Evolutionary conservation across 1,139 yeast genomes (phyloP).

Genomic region (Protomyces pachydermus): DNA sequence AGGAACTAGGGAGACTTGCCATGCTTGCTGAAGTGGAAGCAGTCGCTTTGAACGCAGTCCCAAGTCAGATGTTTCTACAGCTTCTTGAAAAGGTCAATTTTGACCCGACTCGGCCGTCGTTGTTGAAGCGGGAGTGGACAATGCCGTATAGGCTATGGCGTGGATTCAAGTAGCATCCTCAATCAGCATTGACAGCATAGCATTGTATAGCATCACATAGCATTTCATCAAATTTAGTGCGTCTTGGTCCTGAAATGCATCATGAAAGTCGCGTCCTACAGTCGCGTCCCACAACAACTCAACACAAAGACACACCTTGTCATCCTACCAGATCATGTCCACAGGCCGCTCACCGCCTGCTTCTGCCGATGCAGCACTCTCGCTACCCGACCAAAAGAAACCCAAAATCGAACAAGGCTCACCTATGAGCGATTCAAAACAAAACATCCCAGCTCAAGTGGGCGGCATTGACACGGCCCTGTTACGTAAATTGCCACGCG

Average conservation of each 20-base stretch:
- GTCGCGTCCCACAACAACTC: not conserved
- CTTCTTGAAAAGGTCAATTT: constrained; percentile 60
- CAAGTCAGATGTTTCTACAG: constrained; percentile 58
- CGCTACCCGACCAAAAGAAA: not conserved
- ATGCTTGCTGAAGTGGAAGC: constrained; percentile 1
- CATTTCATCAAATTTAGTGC: not conserved
- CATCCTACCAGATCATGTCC: not conserved
- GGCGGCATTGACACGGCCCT: constrained; percentile 5
- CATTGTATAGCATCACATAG: not conserved
- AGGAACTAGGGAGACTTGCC: constrained; percentile 43
- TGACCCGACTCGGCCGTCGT: constrained; percentile 51
- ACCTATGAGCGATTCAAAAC: not conserved
- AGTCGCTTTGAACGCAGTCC: constrained; percentile 56
- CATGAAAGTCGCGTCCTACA: not conserved
- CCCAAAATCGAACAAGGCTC: not conserved
- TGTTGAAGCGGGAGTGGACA: constrained; percentile 62
- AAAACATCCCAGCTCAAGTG: not conserved
- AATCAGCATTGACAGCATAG: not conserved
- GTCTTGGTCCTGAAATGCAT: not conserved
- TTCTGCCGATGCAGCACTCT: not conserved
- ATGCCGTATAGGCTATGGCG: constrained; percentile 59
- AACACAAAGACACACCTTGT: not conserved
- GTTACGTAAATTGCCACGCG: constrained; percentile 7
- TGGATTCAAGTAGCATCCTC: not conserved
- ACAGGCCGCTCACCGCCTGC: constrained; percentile 1